These are phyloP conservation scores for Aspergillus sclerotiicarbonarius DNA, from an alignment of 495 filamentous ascomycete genomes.

Conservation along the genomic window DNA sequence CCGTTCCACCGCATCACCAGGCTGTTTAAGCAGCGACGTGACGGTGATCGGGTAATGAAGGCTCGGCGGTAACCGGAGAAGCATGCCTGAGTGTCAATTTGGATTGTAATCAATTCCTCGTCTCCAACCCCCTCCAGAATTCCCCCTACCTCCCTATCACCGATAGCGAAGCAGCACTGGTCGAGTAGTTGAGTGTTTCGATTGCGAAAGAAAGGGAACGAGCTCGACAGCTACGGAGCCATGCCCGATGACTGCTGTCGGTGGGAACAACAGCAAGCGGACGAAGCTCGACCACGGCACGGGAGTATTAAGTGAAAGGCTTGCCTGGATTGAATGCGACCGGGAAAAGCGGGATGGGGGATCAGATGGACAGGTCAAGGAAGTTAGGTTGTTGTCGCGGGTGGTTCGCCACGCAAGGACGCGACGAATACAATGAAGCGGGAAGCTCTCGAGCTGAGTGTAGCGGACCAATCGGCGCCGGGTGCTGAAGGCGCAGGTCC, in stretches of 20 bases:
- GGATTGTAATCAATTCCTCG: constrained; percentile 9
- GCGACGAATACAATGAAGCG: constrained; percentile 4
- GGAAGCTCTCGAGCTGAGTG: not conserved
- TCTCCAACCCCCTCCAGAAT: constrained; percentile 14
- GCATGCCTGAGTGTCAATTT: constrained; percentile 36
- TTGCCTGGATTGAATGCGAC: not conserved
- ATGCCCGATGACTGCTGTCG: constrained; percentile 25
- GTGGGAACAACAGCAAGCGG: not conserved
- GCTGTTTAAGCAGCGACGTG: constrained; percentile 74
- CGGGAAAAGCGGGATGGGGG: not conserved
- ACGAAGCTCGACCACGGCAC: not conserved
- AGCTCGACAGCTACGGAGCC: constrained; percentile 30
- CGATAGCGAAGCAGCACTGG: not conserved
- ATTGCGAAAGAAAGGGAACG: constrained; percentile 24
- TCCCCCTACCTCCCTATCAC: not conserved
- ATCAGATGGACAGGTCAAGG: not conserved
- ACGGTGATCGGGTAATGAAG: constrained; percentile 96
- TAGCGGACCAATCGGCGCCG: not conserved
- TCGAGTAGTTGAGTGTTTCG: not conserved
- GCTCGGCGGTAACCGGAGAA: constrained; percentile 49
- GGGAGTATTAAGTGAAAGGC: not conserved
- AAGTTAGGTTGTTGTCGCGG: not conserved
- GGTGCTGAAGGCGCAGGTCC: not conserved
- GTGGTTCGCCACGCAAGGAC: constrained; percentile 3
- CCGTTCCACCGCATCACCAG: constrained; percentile 70